Percentiles rank a stretch among this genome's conserved stretches.
Conservation (phyloP, 108 stramenopile species). For the Skeletonema menzelii region DNA sequence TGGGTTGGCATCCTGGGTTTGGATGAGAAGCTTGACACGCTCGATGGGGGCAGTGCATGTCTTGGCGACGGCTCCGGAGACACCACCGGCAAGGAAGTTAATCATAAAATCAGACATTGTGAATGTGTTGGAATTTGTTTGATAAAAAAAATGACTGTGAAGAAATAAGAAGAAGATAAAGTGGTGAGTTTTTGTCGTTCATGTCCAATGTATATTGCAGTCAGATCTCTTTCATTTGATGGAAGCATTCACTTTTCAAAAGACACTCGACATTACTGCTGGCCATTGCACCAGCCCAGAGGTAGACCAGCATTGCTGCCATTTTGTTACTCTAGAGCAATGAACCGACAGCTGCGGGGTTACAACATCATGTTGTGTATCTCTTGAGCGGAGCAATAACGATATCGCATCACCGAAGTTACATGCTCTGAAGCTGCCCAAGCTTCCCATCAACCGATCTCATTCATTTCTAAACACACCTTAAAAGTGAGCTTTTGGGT, state of each 20-base stretch:
- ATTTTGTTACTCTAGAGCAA: background rate
- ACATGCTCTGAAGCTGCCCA: background rate
- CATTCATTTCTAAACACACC: background rate
- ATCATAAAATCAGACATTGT: slow-evolving; percentile 72
- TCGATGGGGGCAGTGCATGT: slow-evolving; percentile 98
- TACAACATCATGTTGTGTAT: background rate
- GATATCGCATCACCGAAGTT: background rate
- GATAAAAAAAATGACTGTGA: background rate
- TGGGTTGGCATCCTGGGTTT: slow-evolving; percentile 97
- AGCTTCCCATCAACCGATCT: background rate
- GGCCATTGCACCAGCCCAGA: background rate
- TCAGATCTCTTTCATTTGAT: background rate
- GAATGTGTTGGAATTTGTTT: background rate
- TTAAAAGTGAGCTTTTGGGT: background rate
- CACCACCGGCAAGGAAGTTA: slow-evolving; percentile 92
- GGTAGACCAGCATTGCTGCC: background rate
- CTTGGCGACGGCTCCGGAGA: slow-evolving; percentile 95
- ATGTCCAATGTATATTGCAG: background rate
- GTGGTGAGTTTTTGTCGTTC: background rate
- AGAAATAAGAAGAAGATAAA: background rate
- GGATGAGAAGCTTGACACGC: slow-evolving; percentile 99
- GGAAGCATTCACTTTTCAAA: background rate
- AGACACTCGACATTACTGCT: background rate
- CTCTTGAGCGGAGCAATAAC: background rate
- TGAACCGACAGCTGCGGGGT: background rate